Evolutionary conservation across 2,329 filamentous ascomycete genomes (phyloP).

Genomic region (Exophiala spinifera): DNA sequence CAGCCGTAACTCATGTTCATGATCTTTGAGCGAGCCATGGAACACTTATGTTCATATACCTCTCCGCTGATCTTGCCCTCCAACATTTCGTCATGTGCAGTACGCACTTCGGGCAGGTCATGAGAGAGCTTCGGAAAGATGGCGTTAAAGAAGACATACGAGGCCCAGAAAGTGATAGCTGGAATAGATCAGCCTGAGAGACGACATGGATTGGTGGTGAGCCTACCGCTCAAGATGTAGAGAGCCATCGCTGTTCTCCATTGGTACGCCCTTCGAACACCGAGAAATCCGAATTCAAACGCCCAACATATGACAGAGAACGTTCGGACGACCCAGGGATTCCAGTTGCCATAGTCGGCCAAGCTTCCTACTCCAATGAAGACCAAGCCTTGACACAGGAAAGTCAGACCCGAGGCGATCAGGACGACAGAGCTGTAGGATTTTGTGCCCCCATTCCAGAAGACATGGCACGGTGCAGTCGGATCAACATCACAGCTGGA

Average conservation of each 20-base stretch:
- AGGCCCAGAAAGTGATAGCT: slow-evolving; percentile 39
- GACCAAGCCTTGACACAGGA: slow-evolving; percentile 43
- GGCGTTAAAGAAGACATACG: slow-evolving; percentile 44
- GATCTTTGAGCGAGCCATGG: slow-evolving; percentile 42
- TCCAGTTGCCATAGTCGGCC: slow-evolving; percentile 44
- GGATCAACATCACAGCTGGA: background rate
- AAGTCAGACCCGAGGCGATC: slow-evolving; percentile 44
- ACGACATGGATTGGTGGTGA: slow-evolving; percentile 25
- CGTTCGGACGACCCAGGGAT: slow-evolving; percentile 40
- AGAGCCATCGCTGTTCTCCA: slow-evolving; percentile 43
- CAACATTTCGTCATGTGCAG: slow-evolving; percentile 40
- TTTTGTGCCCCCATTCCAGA: slow-evolving; percentile 39
- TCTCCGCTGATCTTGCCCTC: slow-evolving; percentile 38
- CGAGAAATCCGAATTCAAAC: slow-evolving; percentile 42
- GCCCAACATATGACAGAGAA: slow-evolving; percentile 43
- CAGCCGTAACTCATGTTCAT: slow-evolving; percentile 29
- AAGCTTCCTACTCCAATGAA: slow-evolving; percentile 43
- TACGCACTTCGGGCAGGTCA: slow-evolving; percentile 42
- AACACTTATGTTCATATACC: slow-evolving; percentile 43
- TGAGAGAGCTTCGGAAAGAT: slow-evolving; percentile 33
- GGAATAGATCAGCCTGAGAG: background rate
- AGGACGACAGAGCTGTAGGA: slow-evolving; percentile 40
- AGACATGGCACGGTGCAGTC: slow-evolving; percentile 39
- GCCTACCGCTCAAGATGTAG: slow-evolving; percentile 35
- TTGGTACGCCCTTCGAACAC: slow-evolving; percentile 37